Evolutionary conservation across 345 rosid species (phyloP).

Genomic region (Mallotus nudiflorus): DNA sequence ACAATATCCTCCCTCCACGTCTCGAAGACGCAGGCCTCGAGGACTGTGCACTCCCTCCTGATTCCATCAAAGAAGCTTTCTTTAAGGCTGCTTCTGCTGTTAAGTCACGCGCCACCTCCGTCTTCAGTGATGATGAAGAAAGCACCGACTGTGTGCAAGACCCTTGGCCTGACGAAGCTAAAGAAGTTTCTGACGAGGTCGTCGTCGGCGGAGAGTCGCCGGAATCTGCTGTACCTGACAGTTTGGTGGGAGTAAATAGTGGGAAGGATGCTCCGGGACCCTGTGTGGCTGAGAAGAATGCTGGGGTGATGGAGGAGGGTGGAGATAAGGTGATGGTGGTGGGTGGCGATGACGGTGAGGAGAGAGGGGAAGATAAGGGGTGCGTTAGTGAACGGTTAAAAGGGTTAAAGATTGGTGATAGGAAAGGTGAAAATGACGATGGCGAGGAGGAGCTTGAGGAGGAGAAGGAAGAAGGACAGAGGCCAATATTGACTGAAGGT

Average conservation of each 20-base stretch:
- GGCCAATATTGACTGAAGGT: conserved; percentile 44
- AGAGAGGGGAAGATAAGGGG: conserved; percentile 18
- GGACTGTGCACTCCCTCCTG: conserved; percentile 69
- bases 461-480: conserved; percentile 18
- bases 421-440: conserved; percentile 17
- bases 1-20: conserved; percentile 55
- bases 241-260: conserved; percentile 20
- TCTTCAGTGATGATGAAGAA: conserved; percentile 21
- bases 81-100: conserved; percentile 61
- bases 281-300: conserved; percentile 34
- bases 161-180: conserved; percentile 17
- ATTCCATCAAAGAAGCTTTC: conserved; percentile 66
- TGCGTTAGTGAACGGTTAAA: conserved; percentile 36
- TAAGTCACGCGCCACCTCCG: conserved; percentile 49
- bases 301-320: conserved; percentile 24
- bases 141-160: conserved; percentile 16
- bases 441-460: conserved; percentile 16
- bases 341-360: conserved; percentile 23
- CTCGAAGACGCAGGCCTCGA: conserved; percentile 73
- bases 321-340: conserved; percentile 32
- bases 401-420: conserved; percentile 27
- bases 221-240: conserved; percentile 6
- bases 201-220: neutral
- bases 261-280: conserved; percentile 17
- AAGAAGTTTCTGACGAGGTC: too few relatives aligned